phyloP scores from a whole-genome alignment of 208 protist species.

The Endotrypanum monterogeii region DNA sequence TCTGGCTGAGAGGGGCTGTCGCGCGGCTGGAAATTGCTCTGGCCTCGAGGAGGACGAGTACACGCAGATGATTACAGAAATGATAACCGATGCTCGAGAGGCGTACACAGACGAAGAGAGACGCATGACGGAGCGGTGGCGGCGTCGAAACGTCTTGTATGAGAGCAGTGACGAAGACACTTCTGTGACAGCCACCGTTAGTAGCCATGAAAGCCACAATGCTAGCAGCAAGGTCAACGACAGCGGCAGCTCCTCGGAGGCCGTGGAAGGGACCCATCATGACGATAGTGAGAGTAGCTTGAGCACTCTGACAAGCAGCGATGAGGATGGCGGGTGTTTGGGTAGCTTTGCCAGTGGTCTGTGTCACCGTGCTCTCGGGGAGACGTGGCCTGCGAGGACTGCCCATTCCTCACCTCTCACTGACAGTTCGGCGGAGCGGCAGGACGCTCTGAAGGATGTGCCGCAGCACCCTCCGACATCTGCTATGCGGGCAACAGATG shows the following conservation, averaged over 20 bases:
- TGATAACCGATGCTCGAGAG: conserved; percentile 37
- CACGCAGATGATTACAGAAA: conserved; percentile 38
- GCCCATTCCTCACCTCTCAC: not conserved
- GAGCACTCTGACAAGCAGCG: conserved; percentile 5
- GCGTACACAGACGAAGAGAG: conserved; percentile 38
- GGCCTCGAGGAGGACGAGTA: conserved; percentile 29
- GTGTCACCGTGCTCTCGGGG: not conserved
- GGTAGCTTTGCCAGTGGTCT: not conserved
- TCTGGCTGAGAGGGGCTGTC: conserved; percentile 8
- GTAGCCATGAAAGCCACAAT: not conserved
- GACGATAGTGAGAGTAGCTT: conserved; percentile 2
- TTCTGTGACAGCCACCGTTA: not conserved
- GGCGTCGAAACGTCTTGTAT: conserved; percentile 13
- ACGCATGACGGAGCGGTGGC: conserved; percentile 32
- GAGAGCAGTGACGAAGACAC: conserved; percentile 31
- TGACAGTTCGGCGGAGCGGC: not conserved
- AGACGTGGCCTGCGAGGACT: not conserved
- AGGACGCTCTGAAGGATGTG: not conserved
- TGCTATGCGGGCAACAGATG: not conserved
- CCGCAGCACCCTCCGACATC: not conserved
- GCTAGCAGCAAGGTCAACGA: not conserved
- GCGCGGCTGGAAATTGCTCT: not conserved
- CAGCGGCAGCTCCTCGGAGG: conserved; percentile 3
- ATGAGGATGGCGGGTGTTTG: not conserved
- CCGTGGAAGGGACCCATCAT: not conserved